Evolutionary conservation across 208 protist genomes (phyloP), one percentile per base, ranked within the genome.

Genomic region (Leishmania martiniquensis): DNA sequence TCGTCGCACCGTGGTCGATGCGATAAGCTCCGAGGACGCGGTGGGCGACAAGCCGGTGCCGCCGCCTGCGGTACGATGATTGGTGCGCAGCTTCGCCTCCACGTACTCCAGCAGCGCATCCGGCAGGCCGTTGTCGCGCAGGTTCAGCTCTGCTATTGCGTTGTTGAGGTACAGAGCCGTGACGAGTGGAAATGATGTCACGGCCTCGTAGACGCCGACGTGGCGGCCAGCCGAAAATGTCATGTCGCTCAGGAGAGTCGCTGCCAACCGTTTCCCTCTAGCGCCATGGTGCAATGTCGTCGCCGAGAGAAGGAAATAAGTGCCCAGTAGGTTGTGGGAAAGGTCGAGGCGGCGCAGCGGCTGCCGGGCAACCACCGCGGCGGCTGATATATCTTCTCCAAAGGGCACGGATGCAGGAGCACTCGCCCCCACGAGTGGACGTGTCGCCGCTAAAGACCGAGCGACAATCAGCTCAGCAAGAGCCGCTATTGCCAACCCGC

Each of bases 101-200:
- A 91, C 72, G 29, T 83, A 87, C 73, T 85, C 80, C 25, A 92
- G 42, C 13, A 91, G 55, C 65, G 76, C 80, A 20, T 70, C 68
- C 3, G 85, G 74, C 72, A 95, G 65, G 13, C 77, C 85, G 65
- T 93, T 95, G 51, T 71, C 78, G 6, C 65, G 37, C 1, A 95
- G 62, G 29, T 89, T 57, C 55, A 95, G 47, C 52, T 55, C 60
- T 25, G 72, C 62, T 42, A 92, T 32, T 9, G 77, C 82, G 68
- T 93, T 95, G 79, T 90, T 95, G 32, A 92, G 81, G 47, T 86
- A 78, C 17, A 95, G 66, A 17, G 88, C 91, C 54, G 88, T 87
- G 37, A 91, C 69, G 44, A 95, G 70, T 17, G 91, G 88, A 37
- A 92, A 88, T 7, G 65, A 63, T 22, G 70, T 59, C 32, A 85